Evolutionary conservation across 768 basidiomycete genomes (phyloP).

Genomic region (Tulasnella sp.): DNA sequence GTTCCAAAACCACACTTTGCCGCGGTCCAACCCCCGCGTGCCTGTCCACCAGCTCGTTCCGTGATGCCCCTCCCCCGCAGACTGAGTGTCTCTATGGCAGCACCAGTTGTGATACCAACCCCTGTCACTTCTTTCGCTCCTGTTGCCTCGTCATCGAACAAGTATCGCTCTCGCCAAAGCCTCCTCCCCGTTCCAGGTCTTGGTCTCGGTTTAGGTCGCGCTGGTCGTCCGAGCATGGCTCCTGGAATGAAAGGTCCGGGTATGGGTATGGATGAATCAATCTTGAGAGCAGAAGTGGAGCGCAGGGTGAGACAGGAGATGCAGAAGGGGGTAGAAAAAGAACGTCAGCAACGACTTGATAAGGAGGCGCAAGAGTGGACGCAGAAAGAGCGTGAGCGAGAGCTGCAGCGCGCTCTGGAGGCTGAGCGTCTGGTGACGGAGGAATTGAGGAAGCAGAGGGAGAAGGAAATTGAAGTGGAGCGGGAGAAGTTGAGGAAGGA

Average conservation of each 20-base stretch:
- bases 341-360: slow-evolving; percentile 24
- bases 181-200: not conserved
- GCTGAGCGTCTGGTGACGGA: not conserved
- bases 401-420: not conserved
- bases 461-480: not conserved
- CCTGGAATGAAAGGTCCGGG: too few species aligned
- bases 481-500: slow-evolving; percentile 7
- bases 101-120: not conserved
- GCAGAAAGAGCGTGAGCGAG: slow-evolving; percentile 3
- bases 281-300: slow-evolving; percentile 6
- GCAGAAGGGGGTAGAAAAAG: slow-evolving; percentile 15
- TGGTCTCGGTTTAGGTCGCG: not conserved
- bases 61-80: slow-evolving; percentile 31
- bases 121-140: not conserved
- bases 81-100: slow-evolving; percentile 27
- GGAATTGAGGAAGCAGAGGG: slow-evolving; percentile 13
- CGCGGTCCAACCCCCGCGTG: slow-evolving; percentile 39
- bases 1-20: slow-evolving; percentile 54
- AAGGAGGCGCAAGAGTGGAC: slow-evolving; percentile 20
- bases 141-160: not conserved
- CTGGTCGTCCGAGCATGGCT: not conserved
- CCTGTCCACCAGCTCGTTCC: slow-evolving; percentile 38
- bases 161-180: not conserved
- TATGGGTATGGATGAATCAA: not conserved
- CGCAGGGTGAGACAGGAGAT: not conserved